Evolutionary conservation across 78 protist species (phyloP).

Genomic region (Dictyostelium citrinum): DNA sequence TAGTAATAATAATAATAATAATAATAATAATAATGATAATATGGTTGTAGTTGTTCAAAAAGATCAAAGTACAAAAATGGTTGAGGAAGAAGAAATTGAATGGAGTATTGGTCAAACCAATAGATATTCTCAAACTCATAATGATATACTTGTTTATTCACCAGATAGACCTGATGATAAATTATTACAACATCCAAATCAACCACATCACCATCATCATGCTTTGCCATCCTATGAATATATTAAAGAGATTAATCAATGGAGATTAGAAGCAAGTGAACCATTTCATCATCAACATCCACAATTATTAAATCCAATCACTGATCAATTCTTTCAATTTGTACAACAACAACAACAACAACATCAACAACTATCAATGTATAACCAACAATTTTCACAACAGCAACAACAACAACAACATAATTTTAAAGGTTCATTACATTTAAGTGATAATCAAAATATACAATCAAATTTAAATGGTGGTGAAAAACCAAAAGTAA

Average conservation of each 20-base stretch:
- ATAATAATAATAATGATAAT: background rate
- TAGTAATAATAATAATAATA: background rate
- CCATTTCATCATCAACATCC: constrained; percentile 52
- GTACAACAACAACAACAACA: constrained; percentile 10
- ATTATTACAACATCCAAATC: background rate
- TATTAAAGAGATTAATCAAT: constrained; percentile 28
- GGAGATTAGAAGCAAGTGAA: constrained; percentile 32
- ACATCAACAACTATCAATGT: background rate
- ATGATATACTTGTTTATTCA: constrained; percentile 23
- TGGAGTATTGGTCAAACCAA: constrained; percentile 28
- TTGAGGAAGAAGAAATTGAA: constrained; percentile 50
- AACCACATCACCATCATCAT: background rate
- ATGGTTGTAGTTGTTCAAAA: background rate
- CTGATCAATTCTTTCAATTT: background rate
- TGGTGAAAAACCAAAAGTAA: background rate
- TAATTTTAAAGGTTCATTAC: background rate
- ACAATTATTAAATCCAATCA: constrained; percentile 13
- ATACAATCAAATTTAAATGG: background rate
- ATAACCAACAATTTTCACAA: background rate
- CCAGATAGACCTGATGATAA: background rate
- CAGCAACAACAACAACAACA: constrained; percentile 1
- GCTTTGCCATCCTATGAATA: constrained; percentile 18
- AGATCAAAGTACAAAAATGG: background rate
- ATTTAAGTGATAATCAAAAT: background rate
- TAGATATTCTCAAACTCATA: constrained; percentile 29